Conservation (phyloP, 2,329 filamentous ascomycete genomes). For the Decorospora gaudefroyi region DNA sequence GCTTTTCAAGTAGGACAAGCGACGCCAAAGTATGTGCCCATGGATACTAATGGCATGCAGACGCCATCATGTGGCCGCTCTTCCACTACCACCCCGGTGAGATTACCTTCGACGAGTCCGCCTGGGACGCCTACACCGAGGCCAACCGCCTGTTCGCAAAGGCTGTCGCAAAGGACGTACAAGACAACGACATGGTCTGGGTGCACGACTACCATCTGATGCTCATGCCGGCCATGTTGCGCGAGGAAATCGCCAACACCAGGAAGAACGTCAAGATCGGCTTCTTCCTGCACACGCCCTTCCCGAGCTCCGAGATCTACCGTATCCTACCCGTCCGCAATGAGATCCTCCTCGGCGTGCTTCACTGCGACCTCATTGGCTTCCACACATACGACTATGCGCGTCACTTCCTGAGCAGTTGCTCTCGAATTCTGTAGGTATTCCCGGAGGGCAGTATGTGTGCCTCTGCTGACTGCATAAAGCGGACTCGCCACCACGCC, state of each 20-base stretch:
- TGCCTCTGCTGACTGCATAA: conserved; percentile 11
- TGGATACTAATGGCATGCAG: conserved; percentile 42
- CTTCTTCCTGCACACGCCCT: conserved; percentile 97
- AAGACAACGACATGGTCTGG: conserved; percentile 95
- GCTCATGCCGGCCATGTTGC: conserved; percentile 93
- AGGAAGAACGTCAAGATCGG: conserved; percentile 96
- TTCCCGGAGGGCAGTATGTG: not conserved
- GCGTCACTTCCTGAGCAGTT: conserved; percentile 95
- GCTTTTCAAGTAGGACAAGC: conserved; percentile 78
- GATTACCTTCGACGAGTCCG: conserved; percentile 95
- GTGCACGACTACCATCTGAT: conserved; percentile 99
- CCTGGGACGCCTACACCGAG: conserved; percentile 90
- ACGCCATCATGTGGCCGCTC: conserved; percentile 97
- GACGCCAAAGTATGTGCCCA: not conserved
- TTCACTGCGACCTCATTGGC: conserved; percentile 93
- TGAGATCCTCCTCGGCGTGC: conserved; percentile 80
- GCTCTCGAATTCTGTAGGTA: conserved; percentile 83
- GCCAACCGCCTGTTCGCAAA: conserved; percentile 92
- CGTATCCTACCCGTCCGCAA: conserved; percentile 92
- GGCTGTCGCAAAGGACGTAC: conserved; percentile 81
- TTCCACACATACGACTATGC: conserved; percentile 99
- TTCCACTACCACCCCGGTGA: conserved; percentile 99
- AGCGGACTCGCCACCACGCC: conserved; percentile 77
- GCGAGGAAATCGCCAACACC: conserved; percentile 78
- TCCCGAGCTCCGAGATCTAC: conserved; percentile 96